Conservation (phyloP, 495 filamentous ascomycete species). For the Talaromyces trachyspermus region DNA sequence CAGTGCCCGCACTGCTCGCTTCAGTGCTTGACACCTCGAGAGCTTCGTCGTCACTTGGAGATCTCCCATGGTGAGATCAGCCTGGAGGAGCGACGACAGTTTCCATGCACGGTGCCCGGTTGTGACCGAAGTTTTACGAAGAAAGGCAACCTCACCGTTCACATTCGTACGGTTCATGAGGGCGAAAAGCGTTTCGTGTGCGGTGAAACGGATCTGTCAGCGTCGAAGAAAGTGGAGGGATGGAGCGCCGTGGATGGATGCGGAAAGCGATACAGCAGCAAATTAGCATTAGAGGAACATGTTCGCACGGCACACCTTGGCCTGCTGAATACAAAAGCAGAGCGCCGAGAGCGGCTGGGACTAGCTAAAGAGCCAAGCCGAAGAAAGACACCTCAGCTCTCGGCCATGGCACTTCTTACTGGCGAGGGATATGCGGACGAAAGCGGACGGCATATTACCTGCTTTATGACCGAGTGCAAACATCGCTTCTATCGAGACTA, state of each 20-base stretch:
- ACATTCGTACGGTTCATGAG: slow-evolving; percentile 69
- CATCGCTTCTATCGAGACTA: slow-evolving; percentile 58
- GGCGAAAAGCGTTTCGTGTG: slow-evolving; percentile 63
- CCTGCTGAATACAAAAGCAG: slow-evolving; percentile 37
- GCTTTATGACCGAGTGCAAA: slow-evolving; percentile 45
- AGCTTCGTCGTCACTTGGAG: slow-evolving; percentile 63
- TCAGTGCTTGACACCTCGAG: slow-evolving; percentile 50
- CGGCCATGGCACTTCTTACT: slow-evolving; percentile 45
- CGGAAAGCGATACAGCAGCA: slow-evolving; percentile 58
- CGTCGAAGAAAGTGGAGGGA: slow-evolving; percentile 47
- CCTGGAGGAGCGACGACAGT: slow-evolving; percentile 53
- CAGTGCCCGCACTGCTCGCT: slow-evolving; percentile 66
- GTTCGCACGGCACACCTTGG: slow-evolving; percentile 68
- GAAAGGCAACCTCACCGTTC: slow-evolving; percentile 69
- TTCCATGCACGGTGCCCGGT: slow-evolving; percentile 53
- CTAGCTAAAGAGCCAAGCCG: slow-evolving; percentile 18
- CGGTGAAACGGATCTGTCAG: slow-evolving; percentile 53
- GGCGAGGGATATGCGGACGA: slow-evolving; percentile 51
- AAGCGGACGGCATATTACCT: slow-evolving; percentile 46
- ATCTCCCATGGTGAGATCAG: slow-evolving; percentile 55
- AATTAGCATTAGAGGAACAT: slow-evolving; percentile 72
- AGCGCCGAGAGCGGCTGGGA: slow-evolving; percentile 32
- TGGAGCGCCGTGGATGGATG: slow-evolving; percentile 63
- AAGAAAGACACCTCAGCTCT: slow-evolving; percentile 13
- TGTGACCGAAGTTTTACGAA: slow-evolving; percentile 71